Evolutionary conservation across 495 filamentous ascomycete species (phyloP).

Genomic region (Penicillium pulvis): DNA sequence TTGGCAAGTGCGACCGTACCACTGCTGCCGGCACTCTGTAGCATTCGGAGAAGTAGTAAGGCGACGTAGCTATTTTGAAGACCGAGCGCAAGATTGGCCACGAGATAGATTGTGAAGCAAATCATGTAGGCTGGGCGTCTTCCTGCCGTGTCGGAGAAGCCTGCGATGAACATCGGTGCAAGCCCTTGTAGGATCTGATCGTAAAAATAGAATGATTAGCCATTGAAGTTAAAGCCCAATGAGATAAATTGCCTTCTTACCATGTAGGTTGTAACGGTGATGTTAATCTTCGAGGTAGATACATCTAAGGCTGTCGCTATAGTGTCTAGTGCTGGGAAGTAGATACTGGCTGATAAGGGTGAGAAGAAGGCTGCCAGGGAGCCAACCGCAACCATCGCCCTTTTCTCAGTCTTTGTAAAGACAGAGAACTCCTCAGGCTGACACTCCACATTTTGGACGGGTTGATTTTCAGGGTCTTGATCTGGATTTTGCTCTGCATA

Average conservation of each 20-base stretch:
- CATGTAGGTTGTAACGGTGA: slow-evolving; percentile 49
- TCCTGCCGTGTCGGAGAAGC: slow-evolving; percentile 49
- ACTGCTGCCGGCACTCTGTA: slow-evolving; percentile 54
- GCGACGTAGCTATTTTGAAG: slow-evolving; percentile 49
- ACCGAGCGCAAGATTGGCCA: slow-evolving; percentile 52
- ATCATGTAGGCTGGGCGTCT: slow-evolving; percentile 51
- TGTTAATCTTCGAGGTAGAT: slow-evolving; percentile 40
- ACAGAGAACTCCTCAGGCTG: slow-evolving; percentile 9
- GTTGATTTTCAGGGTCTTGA: neutral
- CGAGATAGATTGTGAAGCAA: slow-evolving; percentile 49
- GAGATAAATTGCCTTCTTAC: slow-evolving; percentile 13
- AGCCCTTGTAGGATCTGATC: slow-evolving; percentile 52
- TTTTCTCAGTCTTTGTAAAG: slow-evolving; percentile 19
- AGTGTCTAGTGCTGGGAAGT: slow-evolving; percentile 44
- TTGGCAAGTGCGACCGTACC: slow-evolving; percentile 48
- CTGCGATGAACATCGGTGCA: slow-evolving; percentile 50
- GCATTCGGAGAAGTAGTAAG: slow-evolving; percentile 48
- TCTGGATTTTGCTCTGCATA: neutral
- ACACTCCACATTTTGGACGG: neutral
- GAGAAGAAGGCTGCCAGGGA: slow-evolving; percentile 37
- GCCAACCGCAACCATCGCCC: slow-evolving; percentile 17
- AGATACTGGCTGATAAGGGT: slow-evolving; percentile 46
- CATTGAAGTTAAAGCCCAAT: neutral
- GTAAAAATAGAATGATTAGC: neutral
- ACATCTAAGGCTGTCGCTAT: slow-evolving; percentile 36